phyloP scores from a whole-genome alignment of 2,329 filamentous ascomycete species.

The Colletotrichum echinochloae region DNA sequence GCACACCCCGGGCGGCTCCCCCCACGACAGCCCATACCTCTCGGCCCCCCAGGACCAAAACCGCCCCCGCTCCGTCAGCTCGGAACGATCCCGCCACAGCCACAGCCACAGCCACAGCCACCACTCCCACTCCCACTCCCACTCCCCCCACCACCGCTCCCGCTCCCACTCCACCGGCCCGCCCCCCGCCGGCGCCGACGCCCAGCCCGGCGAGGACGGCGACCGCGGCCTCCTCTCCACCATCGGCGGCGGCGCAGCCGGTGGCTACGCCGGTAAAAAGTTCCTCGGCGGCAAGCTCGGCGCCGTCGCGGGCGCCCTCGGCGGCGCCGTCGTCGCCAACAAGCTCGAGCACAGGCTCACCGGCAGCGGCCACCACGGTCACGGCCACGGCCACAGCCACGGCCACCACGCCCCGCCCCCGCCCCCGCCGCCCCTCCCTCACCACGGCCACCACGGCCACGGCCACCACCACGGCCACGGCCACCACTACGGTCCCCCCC shows the following conservation, averaged over 20 bases:
- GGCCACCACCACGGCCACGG: constrained; percentile 16
- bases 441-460: constrained; percentile 9
- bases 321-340: constrained; percentile 68
- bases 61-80: constrained; percentile 29
- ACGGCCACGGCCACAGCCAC: constrained; percentile 38
- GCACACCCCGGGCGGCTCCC: constrained; percentile 26
- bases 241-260: constrained; percentile 63
- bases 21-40: constrained; percentile 13
- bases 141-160: constrained; percentile 27
- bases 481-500: constrained; percentile 26
- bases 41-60: constrained; percentile 19
- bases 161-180: constrained; percentile 29
- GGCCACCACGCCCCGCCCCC: constrained; percentile 12
- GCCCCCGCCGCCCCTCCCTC: constrained; percentile 9
- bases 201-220: constrained; percentile 50
- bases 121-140: constrained; percentile 24
- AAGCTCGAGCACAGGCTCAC: constrained; percentile 59
- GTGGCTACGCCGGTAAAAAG: constrained; percentile 66
- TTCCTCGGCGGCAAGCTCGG: constrained; percentile 65
- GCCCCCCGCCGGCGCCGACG: constrained; percentile 30
- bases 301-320: constrained; percentile 63
- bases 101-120: constrained; percentile 13
- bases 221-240: constrained; percentile 68
- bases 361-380: constrained; percentile 39
- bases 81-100: constrained; percentile 26